phyloP scores from a whole-genome alignment of 805 yeast species.

The Lipomyces starkeyi region DNA sequence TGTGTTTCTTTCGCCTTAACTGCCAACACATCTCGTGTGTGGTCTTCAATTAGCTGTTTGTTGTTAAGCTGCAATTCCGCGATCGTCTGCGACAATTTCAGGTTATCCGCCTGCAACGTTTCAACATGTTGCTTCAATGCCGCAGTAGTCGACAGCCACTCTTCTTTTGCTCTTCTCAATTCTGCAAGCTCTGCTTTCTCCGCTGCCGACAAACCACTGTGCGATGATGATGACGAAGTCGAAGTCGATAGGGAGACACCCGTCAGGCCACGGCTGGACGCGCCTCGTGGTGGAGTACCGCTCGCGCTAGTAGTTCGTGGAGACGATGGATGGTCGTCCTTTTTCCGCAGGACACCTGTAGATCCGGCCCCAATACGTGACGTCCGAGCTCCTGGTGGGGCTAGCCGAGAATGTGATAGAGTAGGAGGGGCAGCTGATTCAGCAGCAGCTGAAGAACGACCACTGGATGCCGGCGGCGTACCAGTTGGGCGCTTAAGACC shows the following conservation, averaged over 20 bases:
- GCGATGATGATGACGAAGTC: conserved; percentile 14
- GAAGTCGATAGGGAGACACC: conserved; percentile 31
- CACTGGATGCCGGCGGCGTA: conserved; percentile 9
- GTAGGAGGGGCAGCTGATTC: conserved; percentile 10
- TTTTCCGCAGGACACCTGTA: conserved; percentile 4
- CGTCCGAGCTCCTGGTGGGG: conserved; percentile 9
- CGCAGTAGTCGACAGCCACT: conserved; percentile 52
- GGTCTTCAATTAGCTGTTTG: conserved; percentile 54
- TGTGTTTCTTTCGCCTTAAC: conserved; percentile 74
- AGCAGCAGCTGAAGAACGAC: background rate
- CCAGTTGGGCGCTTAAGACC: conserved; percentile 18
- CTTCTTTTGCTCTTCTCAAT: conserved; percentile 60
- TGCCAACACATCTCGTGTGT: conserved; percentile 57
- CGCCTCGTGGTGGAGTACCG: conserved; percentile 20
- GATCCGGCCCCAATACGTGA: background rate
- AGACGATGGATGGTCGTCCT: conserved; percentile 6
- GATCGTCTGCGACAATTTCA: conserved; percentile 47
- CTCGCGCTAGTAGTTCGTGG: conserved; percentile 3
- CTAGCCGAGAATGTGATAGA: background rate
- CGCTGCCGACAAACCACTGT: conserved; percentile 28
- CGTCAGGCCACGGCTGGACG: conserved; percentile 37
- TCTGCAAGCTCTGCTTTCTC: conserved; percentile 57
- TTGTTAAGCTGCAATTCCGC: conserved; percentile 45
- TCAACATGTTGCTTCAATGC: conserved; percentile 44
- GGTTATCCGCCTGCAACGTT: conserved; percentile 44